Evolutionary conservation across 768 basidiomycete genomes (phyloP).

Genomic region (Chalciporus sphaerocephalus): DNA sequence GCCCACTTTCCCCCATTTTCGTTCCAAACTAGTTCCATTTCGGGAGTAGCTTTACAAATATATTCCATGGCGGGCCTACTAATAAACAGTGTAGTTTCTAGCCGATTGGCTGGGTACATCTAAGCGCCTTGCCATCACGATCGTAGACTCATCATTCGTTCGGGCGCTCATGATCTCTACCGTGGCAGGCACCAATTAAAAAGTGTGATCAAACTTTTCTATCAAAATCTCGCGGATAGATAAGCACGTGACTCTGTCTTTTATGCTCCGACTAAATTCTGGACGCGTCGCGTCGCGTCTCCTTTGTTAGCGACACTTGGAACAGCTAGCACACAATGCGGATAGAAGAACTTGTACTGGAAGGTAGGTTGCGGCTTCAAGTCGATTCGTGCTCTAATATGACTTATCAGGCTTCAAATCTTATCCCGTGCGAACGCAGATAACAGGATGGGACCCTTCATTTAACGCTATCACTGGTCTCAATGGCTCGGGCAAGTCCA

Average conservation of each 20-base stretch:
- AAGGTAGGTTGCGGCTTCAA: conserved; percentile 46
- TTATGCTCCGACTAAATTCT: conserved; percentile 25
- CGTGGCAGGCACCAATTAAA: background rate
- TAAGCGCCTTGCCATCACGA: background rate
- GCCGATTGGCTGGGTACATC: background rate
- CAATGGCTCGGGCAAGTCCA: conserved; percentile 96
- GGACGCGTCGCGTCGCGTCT: conserved; percentile 33
- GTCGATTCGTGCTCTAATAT: background rate
- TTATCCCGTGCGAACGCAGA: conserved; percentile 92
- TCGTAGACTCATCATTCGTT: background rate
- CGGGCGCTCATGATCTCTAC: conserved; percentile 12
- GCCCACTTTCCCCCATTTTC: background rate
- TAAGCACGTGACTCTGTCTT: conserved; percentile 14
- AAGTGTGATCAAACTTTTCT: background rate
- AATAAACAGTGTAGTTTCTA: background rate
- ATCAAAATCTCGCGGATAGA: background rate
- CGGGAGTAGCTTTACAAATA: background rate
- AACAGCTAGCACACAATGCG: conserved; percentile 53
- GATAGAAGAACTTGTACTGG: conserved; percentile 92
- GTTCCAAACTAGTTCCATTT: background rate
- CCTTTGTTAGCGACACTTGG: background rate
- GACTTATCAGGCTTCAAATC: conserved; percentile 82
- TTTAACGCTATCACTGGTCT: conserved; percentile 99
- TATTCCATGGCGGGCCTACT: background rate
- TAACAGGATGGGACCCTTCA: conserved; percentile 94